Evolutionary conservation across 805 yeast genomes (phyloP), one percentile per base, ranked within the genome.

Genomic region (Candida nanaspora): DNA sequence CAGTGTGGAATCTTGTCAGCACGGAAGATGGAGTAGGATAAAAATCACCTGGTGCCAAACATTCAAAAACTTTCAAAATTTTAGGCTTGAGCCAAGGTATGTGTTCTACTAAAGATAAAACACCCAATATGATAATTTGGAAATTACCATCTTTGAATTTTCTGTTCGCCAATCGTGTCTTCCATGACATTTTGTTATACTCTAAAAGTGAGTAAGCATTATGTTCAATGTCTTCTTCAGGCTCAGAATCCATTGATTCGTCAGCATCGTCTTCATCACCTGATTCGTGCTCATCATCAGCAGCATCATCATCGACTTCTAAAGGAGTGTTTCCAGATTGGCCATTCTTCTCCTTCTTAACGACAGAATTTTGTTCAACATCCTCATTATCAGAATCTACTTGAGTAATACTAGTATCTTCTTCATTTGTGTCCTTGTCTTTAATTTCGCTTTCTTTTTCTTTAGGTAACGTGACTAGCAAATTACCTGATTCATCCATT

Each of bases 61-160:
- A 52, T 29, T 68, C 69, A 40, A 74, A 74, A 2, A 82, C 72
- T 26, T 70, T 66, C 6, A 60, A 63, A 37, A 82, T 77, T 18
- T 69, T 68, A 1, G 65, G 62, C 21, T 65, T 55, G 62, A 75
- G 82, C 13, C 70, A 72, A 1, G 79, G 76, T 31, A 79, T 68
- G 47, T 78, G 70, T 35, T 78, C 77, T 14, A 78, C 76, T 37
- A 70, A 66, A 18, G 78, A 76, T 33, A 89, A 68, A 2, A 88
- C 67, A 26, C 96, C 96, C 37, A 88, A 57, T 33, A 89, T 59
- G 33, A 83, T 74, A 32, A 82, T 70, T 50, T 86, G 82, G 96
- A 97, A 91, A 41, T 78, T 78, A 4, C 96, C 95, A 51, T 86
- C 88, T 50, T 72, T 78, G 58, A 85, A 93, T 46, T 75, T 74